Evolutionary conservation across 2,329 filamentous ascomycete species (phyloP).

Genomic region (Tolypocladium album): DNA sequence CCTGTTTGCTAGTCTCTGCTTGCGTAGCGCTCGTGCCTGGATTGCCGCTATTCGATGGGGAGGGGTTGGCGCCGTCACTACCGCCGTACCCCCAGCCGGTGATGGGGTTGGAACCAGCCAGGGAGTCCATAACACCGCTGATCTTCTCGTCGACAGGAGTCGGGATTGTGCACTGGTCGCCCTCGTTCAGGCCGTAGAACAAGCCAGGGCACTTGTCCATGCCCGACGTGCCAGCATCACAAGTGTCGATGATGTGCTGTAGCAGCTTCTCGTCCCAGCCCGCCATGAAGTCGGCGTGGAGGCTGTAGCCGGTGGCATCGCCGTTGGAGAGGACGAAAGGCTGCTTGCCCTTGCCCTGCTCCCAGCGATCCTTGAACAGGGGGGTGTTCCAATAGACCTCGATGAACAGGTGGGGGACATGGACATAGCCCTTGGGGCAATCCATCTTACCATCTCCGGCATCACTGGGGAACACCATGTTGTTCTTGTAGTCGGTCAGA

Average conservation of each 20-base stretch:
- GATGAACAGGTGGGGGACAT: conserved; percentile 46
- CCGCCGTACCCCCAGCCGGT: conserved; percentile 38
- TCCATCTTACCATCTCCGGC: conserved; percentile 35
- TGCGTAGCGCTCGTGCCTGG: background rate
- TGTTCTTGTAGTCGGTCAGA: conserved; percentile 48
- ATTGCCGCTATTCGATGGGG: background rate
- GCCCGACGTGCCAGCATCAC: conserved; percentile 46
- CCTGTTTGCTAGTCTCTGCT: background rate
- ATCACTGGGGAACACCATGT: conserved; percentile 53
- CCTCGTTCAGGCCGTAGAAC: conserved; percentile 38
- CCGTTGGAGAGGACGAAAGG: conserved; percentile 62
- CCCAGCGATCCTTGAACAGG: conserved; percentile 40
- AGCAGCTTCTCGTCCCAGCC: conserved; percentile 59
- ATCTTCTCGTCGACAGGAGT: conserved; percentile 35
- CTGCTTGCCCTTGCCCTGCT: conserved; percentile 40
- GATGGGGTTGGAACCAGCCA: conserved; percentile 47
- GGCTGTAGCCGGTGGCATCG: conserved; percentile 58
- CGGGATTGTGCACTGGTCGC: conserved; percentile 43
- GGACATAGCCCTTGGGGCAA: conserved; percentile 43
- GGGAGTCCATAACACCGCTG: conserved; percentile 28
- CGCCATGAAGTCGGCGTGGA: conserved; percentile 63
- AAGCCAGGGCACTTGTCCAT: conserved; percentile 55
- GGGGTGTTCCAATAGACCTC: conserved; percentile 52
- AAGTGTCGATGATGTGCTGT: conserved; percentile 56
- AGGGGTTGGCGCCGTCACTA: conserved; percentile 1